phyloP scores from a whole-genome alignment of 192 early-diverging fungal genomes.

The Chytriomyces sp. region DNA sequence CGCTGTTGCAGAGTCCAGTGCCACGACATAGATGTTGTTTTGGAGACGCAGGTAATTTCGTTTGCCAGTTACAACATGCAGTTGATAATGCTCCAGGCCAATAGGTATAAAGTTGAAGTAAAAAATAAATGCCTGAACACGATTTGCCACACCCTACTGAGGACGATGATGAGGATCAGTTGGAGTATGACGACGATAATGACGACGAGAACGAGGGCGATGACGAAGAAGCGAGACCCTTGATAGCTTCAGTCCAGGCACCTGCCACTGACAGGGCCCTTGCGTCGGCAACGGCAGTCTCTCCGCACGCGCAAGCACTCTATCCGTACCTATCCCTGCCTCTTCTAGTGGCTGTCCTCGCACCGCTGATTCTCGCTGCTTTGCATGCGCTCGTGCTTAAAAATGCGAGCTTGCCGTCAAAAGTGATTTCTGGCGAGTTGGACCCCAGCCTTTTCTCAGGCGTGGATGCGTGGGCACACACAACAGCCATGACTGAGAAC shows the following conservation, averaged over 20 bases:
- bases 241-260: too few relatives aligned
- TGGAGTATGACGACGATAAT: background rate
- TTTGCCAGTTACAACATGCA: too few relatives aligned
- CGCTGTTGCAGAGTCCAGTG: too few relatives aligned
- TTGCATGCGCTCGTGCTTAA: conserved; percentile 2
- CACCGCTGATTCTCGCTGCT: background rate
- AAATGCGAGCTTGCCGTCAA: background rate
- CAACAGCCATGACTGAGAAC: conserved; percentile 10
- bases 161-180: background rate
- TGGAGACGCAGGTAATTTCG: too few relatives aligned
- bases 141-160: background rate
- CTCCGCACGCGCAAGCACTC: background rate
- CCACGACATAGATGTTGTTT: too few relatives aligned
- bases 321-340: background rate
- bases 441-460: conserved; percentile 18
- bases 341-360: background rate
- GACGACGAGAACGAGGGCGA: background rate
- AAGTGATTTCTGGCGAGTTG: background rate
- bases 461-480: conserved; percentile 31
- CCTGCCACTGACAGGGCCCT: too few relatives aligned
- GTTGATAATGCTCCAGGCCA: too few relatives aligned
- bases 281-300: background rate
- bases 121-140: background rate
- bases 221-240: background rate
- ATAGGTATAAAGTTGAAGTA: too few relatives aligned